These are phyloP conservation scores for Lolium perenne DNA, from an alignment of 176 grass and related monocot genomes.

Conservation along the genomic window DNA sequence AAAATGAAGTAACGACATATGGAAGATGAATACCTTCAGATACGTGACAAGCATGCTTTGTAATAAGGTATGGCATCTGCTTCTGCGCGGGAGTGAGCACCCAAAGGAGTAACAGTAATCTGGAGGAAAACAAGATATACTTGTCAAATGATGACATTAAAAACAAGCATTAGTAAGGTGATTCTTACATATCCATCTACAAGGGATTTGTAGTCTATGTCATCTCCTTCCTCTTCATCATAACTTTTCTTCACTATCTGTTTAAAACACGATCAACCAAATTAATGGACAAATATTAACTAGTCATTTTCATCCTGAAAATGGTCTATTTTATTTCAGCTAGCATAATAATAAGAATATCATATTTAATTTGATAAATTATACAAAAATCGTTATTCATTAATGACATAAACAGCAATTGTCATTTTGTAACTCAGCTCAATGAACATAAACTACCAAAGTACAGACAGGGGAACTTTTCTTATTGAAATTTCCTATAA, in stretches of 20 bases:
- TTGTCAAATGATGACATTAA: constrained; percentile 28
- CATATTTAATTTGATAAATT: constrained; percentile 5
- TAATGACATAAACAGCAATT: neutral
- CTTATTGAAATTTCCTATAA: constrained; percentile 28
- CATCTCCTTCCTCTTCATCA: constrained; percentile 64
- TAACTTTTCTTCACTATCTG: constrained; percentile 50
- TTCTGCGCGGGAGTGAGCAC: constrained; percentile 63
- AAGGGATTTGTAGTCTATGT: constrained; percentile 65
- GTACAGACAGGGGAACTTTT: neutral
- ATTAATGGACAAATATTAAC: constrained; percentile 31
- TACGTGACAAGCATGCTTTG: constrained; percentile 59
- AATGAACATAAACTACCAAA: neutral
- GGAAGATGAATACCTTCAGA: constrained; percentile 31
- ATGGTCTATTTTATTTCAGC: neutral
- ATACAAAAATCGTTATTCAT: neutral
- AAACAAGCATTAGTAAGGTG: neutral
- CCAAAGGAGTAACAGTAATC: constrained; percentile 89
- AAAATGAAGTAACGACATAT: neutral
- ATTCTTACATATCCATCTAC: constrained; percentile 90
- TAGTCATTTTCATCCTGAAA: constrained; percentile 24
- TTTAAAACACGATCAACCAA: constrained; percentile 33
- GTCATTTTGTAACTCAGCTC: constrained; percentile 20
- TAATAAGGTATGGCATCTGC: constrained; percentile 69
- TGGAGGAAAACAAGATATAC: constrained; percentile 54
- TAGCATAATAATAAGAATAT: constrained; percentile 29